These are phyloP conservation scores for Elaphomyces granulatus DNA, from an alignment of 495 filamentous ascomycete genomes.

Conservation along the genomic window DNA sequence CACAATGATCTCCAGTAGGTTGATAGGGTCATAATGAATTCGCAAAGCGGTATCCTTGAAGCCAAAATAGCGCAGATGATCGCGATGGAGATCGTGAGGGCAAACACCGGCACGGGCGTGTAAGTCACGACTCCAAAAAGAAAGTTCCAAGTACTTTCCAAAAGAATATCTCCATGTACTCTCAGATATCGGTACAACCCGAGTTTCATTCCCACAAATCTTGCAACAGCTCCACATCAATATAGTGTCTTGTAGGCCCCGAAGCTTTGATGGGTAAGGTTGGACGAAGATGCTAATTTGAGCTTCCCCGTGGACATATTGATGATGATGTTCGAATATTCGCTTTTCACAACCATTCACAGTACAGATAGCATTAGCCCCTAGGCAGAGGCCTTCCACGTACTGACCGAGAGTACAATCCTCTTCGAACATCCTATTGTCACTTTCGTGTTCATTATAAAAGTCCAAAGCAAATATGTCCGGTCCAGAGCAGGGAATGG, in stretches of 20 bases:
- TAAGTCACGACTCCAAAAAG: constrained; percentile 83
- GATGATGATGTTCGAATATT: constrained; percentile 88
- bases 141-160: constrained; percentile 91
- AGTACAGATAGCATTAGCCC: constrained; percentile 58
- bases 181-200: constrained; percentile 83
- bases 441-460: constrained; percentile 73
- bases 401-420: constrained; percentile 93
- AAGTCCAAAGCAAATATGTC: constrained; percentile 75
- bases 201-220: constrained; percentile 75
- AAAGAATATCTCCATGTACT: constrained; percentile 98
- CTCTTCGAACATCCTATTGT: constrained; percentile 50
- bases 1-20: constrained; percentile 90
- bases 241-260: constrained; percentile 62
- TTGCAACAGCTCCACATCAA: constrained; percentile 98
- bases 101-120: constrained; percentile 71
- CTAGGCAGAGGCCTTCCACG: constrained; percentile 76
- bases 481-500: constrained; percentile 83
- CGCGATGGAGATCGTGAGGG: constrained; percentile 80
- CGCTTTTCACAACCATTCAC: constrained; percentile 75
- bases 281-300: constrained; percentile 82
- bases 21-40: constrained; percentile 83
- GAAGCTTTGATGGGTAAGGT: constrained; percentile 52
- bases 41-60: constrained; percentile 71
- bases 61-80: constrained; percentile 87
- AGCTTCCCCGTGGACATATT: constrained; percentile 93